Evolutionary conservation across 495 filamentous ascomycete species (phyloP), one percentile per base, ranked within the genome.

Genomic region (Neurospora sp.): DNA sequence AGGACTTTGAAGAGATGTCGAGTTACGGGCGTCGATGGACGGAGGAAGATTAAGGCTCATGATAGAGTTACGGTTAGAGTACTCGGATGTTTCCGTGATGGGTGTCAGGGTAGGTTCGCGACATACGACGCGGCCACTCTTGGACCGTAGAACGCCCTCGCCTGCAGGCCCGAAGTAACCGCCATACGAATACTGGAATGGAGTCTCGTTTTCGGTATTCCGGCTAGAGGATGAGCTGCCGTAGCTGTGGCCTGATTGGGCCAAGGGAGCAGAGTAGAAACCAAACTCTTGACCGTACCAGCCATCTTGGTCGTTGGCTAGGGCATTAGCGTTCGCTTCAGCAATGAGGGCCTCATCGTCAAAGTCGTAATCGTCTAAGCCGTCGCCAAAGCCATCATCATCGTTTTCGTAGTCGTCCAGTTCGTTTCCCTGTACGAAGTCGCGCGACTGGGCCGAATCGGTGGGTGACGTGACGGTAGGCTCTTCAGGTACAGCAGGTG

Each of bases 241-340:
- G 69, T 80, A 59, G 66, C 66, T 77, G 42, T 82, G 42, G 46
- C 31, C 74, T 73, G 81, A 62, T 31, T 74, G 80, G 20, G 80
- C 80, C 14, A 85, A 77, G 5, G 89, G 85, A n/a, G 89, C 88
- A 12, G 94, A 93, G 79, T 96, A 98, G 82, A 99, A 99, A n/a
- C 94, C 94, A 76, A 99, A 99, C 80, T 99, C 96, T 75, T 94
- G 91, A 4, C 96, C 96, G 78, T 99, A 99, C 83, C 94, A 94
- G 8, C 92, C 95, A 69, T 97, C 95, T 18, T 90, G 90, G 76
- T 99, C 96, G 75, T 92, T 93, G 20, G 96, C 96, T 5, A 99
- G 86, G 27, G 92, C 96, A 77, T 94, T 93, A 7, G 95, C 95
- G 76, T 99, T 99, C 23, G 96, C 96, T 37, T 92, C 96, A 0